These are phyloP conservation scores for Salix viminalis DNA, from an alignment of 345 rosid species.

Conservation along the genomic window DNA sequence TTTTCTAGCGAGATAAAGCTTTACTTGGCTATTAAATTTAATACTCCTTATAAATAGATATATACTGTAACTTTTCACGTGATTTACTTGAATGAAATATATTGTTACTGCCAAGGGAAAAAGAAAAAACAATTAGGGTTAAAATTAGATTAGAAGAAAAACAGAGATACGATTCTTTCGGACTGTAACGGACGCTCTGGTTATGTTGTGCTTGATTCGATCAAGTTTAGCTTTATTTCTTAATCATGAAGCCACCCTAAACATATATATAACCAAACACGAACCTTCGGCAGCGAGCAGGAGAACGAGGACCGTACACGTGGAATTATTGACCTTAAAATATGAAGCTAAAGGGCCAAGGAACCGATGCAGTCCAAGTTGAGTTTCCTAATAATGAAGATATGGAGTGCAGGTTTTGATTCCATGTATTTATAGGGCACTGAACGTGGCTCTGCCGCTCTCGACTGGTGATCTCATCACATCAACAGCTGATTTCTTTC, in stretches of 20 bases:
- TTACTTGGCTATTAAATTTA: too few species aligned
- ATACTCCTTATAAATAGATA: too few species aligned
- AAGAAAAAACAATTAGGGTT: too few species aligned
- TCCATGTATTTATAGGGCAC: conserved; percentile 13
- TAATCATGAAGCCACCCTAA: not conserved
- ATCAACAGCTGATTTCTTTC: not conserved
- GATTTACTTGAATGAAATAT: too few species aligned
- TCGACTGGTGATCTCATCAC: not conserved
- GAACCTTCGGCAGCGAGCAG: not conserved
- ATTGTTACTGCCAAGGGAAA: too few species aligned
- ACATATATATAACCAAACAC: too few species aligned
- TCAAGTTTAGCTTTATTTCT: not conserved
- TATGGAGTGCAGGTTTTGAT: conserved; percentile 6
- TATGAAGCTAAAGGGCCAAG: not conserved
- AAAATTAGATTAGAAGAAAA: too few species aligned
- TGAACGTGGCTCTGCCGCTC: conserved; percentile 15
- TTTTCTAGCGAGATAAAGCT: too few species aligned
- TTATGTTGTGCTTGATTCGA: not conserved
- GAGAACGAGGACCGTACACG: conserved; percentile 28
- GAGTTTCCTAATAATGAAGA: not conserved
- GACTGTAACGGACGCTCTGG: too few species aligned
- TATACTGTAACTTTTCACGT: too few species aligned
- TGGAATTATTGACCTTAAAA: conserved; percentile 11
- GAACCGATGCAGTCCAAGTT: conserved; percentile 22
- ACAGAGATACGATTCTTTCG: too few species aligned